Base-by-base conservation (phyloP, 441 rosid genomes). In the Syzygium syzygioides region DNA sequence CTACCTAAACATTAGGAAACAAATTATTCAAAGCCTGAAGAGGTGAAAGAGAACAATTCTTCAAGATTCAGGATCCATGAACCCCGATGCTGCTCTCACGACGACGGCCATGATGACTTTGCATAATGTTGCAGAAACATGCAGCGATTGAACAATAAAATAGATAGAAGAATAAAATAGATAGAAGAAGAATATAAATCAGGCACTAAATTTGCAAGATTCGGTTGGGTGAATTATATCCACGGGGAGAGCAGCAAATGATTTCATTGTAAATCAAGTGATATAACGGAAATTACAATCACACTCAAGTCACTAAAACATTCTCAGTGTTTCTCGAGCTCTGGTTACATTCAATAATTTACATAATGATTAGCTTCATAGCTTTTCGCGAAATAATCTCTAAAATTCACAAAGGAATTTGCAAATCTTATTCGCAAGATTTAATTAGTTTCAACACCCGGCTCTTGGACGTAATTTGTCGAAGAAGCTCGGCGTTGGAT, bases 131-230 rank as follows among this genome's bases (percentile, higher is more conserved):
- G 17, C 0, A 0, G 32, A 14, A 60, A 60, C 15, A 28, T 28
- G 32, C 6, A 60, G 32, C 14, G n/a, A 13, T 60, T 14, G n/a
- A 60, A 60, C 13, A 12, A 28, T 26, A 60, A 60, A 60, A 3
- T 26, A 60, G n/a, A 60, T 0, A 60, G 4, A 60, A 28, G 0
- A 28, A 13, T 26, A 60, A 60, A 60, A 3, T 26, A 60, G n/a
- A 60, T 0, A 60, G 4, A 60, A 28, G 0, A 28, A 13, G 18
- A 13, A 60, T 13, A 28, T 28, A 60, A 13, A 26, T 5, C 1
- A 26, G 0, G 28, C 17, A 13, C 17, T 14, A 1, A 0, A 60
- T 28, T 60, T 13, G 28, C 3, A 8, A 0, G n/a, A 7, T 28
- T 60, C n/a, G 18, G 14, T 60, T 0, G 18, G 28, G 9, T 60